Evolutionary conservation across 768 basidiomycete species (phyloP).

Genomic region (Pleurotus salmoneostramineus): DNA sequence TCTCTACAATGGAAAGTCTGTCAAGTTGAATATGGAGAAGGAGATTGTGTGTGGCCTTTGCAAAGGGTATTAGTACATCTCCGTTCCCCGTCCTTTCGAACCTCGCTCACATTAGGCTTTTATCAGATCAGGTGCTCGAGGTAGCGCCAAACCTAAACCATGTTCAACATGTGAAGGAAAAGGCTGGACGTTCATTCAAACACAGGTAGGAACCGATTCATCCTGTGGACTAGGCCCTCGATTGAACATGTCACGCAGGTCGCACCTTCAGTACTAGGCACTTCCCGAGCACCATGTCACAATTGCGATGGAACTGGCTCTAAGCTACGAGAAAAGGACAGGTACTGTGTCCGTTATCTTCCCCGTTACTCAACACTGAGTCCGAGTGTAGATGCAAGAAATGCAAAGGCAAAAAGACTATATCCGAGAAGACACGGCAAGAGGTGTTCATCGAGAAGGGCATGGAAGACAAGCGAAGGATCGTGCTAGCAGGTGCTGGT

Average conservation of each 20-base stretch:
- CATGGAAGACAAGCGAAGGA: constrained; percentile 78
- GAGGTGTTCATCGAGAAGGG: constrained; percentile 87
- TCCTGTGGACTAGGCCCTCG: not conserved
- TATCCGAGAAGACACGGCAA: constrained; percentile 85
- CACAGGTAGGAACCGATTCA: constrained; percentile 33
- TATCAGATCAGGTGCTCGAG: constrained; percentile 76
- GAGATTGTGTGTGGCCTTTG: constrained; percentile 76
- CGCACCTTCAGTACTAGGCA: constrained; percentile 42
- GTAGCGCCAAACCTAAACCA: constrained; percentile 78
- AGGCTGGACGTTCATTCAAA: constrained; percentile 65
- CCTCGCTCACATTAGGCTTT: not conserved
- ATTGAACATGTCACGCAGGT: constrained; percentile 25
- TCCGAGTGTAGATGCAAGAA: constrained; percentile 75
- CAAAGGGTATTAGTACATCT: too few species aligned
- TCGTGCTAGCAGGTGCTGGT: constrained; percentile 87
- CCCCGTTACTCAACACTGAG: constrained; percentile 7
- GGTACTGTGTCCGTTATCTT: constrained; percentile 38
- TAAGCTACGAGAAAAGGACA: constrained; percentile 79
- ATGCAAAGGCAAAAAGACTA: constrained; percentile 83
- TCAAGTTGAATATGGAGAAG: constrained; percentile 88
- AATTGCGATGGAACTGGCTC: constrained; percentile 69
- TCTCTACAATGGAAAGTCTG: constrained; percentile 85
- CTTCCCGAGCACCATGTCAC: constrained; percentile 54
- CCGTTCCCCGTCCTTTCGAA: constrained; percentile 13
- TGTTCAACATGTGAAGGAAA: constrained; percentile 83